Base-by-base conservation (phyloP, 495 filamentous ascomycete genomes). In the Eremomyces bilateralis region DNA sequence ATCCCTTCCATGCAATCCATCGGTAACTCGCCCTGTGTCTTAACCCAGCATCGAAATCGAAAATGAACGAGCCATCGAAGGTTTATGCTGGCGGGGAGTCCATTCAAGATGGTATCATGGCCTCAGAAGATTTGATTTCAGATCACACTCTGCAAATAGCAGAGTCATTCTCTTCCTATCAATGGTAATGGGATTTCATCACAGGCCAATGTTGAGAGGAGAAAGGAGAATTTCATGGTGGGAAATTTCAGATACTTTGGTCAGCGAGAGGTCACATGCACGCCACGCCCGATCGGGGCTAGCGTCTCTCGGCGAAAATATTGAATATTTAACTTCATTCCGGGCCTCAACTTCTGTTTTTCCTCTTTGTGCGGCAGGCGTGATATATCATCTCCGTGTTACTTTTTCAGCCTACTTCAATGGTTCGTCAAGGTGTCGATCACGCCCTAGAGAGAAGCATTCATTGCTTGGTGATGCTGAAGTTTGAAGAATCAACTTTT, bases 111-210 rank as follows among this genome's bases (percentile, higher is more conserved):
- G 24, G 24, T 13, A 28, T 28, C 24, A 28, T 8, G 52, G 55
- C 56, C 54, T 59, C 56, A 57, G 54, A 56, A 42, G 37, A n/a
- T 36, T 25, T 57, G 57, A 51, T 34, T 46, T 52, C 50, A 69
- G 62, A 67, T 69, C 65, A 69, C 51, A 29, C 62, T n/a, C 54
- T 52, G 52, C 30, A 38, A 40, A 25, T 36, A 15, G 41, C 43
- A 33, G 36, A 33, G 53, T 70, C 65, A 70, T 61, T 57, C 65
- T 70, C 65, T 70, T 70, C 65, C 64, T 70, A 69, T 70, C 59
- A 63, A 46, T 53, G 53, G 56, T 47, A 54, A 58, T 58, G 53
- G 38, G 50, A 33, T 39, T 57, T 69, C 65, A 66, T 69, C 65
- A 66, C 52, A 42, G 57, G 61, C 65, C 62, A 39, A 25, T 17